Evolutionary conservation across 768 basidiomycete genomes (phyloP).

Genomic region (Thelephora ganbajun): DNA sequence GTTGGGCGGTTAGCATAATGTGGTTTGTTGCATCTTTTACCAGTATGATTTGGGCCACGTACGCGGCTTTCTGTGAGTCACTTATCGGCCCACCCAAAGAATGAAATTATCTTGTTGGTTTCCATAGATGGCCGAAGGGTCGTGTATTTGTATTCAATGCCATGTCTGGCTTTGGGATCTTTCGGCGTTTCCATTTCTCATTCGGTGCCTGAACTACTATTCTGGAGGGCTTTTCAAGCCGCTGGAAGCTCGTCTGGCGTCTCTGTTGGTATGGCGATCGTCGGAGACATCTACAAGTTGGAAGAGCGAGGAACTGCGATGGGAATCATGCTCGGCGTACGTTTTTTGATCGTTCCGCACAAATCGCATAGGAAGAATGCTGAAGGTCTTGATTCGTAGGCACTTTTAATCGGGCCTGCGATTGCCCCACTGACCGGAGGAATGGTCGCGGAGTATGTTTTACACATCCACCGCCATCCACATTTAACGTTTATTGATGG

Average conservation of each 20-base stretch:
- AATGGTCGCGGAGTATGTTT: conserved; percentile 25
- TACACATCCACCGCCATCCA: too few relatives aligned
- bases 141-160: conserved; percentile 45
- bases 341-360: neutral
- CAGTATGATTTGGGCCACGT: conserved; percentile 36
- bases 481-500: too few relatives aligned
- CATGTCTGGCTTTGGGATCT: conserved; percentile 43
- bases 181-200: conserved; percentile 40
- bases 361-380: too few relatives aligned
- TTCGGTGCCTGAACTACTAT: conserved; percentile 32
- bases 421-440: conserved; percentile 49
- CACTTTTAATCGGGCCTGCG: conserved; percentile 42
- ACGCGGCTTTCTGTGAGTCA: conserved; percentile 33
- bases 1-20: conserved; percentile 38
- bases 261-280: conserved; percentile 44
- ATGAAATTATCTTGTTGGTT: neutral
- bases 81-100: neutral
- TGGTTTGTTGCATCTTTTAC: conserved; percentile 30
- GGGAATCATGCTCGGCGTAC: conserved; percentile 42
- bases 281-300: conserved; percentile 52
- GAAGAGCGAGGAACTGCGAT: conserved; percentile 50
- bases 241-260: conserved; percentile 44
- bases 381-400: conserved; percentile 17
- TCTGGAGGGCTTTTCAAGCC: conserved; percentile 53
- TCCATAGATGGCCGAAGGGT: conserved; percentile 46